Conservation (phyloP, 495 filamentous ascomycete genomes). For the Bryoglossum gracile region DNA sequence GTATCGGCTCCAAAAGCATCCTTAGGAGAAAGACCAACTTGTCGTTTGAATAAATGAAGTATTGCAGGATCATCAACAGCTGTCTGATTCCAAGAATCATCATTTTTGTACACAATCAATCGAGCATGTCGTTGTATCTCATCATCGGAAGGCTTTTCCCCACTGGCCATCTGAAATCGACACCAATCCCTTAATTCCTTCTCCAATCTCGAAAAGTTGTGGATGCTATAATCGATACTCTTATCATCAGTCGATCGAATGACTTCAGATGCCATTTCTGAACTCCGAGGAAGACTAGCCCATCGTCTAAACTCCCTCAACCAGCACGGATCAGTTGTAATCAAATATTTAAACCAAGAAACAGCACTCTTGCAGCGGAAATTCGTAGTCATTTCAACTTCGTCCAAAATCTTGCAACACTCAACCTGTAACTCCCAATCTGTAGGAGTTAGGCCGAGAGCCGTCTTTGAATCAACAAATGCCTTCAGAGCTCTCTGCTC, state of each 20-base stretch:
- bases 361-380: conserved; percentile 37
- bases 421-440: conserved; percentile 45
- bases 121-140: conserved; percentile 58
- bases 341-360: conserved; percentile 42
- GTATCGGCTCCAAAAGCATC: conserved; percentile 5
- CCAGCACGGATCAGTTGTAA: conserved; percentile 36
- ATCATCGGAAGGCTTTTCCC: conserved; percentile 49
- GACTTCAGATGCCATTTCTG: conserved; percentile 30
- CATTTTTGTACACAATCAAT: conserved; percentile 54
- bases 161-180: conserved; percentile 37
- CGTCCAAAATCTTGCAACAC: conserved; percentile 42
- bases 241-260: conserved; percentile 42
- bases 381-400: conserved; percentile 38
- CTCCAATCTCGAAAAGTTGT: conserved; percentile 50
- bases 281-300: conserved; percentile 41
- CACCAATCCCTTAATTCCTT: conserved; percentile 52
- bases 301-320: conserved; percentile 41
- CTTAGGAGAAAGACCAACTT: conserved; percentile 19
- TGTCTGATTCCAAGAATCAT: conserved; percentile 68
- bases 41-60: conserved; percentile 39
- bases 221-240: conserved; percentile 44
- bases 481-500: conserved; percentile 41
- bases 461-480: conserved; percentile 39
- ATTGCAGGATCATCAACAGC: conserved; percentile 59
- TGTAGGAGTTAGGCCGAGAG: conserved; percentile 46